Evolutionary conservation across 495 filamentous ascomycete genomes (phyloP), one percentile per base, ranked within the genome.

Genomic region (Penicillium verhagenii): DNA sequence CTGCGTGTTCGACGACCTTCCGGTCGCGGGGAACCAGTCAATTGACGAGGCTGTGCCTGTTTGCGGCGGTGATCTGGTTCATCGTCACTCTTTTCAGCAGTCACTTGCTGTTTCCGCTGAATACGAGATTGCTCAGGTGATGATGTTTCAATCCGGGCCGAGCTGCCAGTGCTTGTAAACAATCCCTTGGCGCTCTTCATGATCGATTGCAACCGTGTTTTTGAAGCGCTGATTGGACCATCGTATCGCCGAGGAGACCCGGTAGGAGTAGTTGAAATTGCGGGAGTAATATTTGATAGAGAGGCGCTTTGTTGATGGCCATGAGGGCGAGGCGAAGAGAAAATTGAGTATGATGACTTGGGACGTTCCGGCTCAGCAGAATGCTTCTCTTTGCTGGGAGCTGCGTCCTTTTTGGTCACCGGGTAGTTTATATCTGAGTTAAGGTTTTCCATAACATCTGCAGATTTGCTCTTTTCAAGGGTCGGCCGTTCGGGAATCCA

Each of bases 201-300:
- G 49, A 95, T 90, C 8, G 91, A 94, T 37, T 91, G 91, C 29
- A 96, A 73, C 66, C 89, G 91, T 58, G 84, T 87, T 73, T 95
- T 96, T 16, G 92, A 91, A 44, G 91, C 88, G 65, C 90, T 96
- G 24, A 96, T 68, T 6, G 91, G 89, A 42, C 87, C 92, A 54
- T 92, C 90, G 60, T 86, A 81, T 52, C 79, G 81, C 52, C 82
- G 82, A 18, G 90, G 90, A 11, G 90, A 90, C 40, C 87, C 88
- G 20, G 78, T 75, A 4, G 90, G 87, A 9, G 87, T 90, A 6
- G 84, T 85, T 23, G 85, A 79, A 26, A 70, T 63, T 10, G 74
- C 75, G 33, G 48, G 31, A 16, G 67, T 47, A 13, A 85, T 79
- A 54, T 86, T 83, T 2, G 87, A 86, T 1, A 82, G 77, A 3